Evolutionary conservation across 2,329 filamentous ascomycete species (phyloP).

Genomic region (Aspergillus neotritici): DNA sequence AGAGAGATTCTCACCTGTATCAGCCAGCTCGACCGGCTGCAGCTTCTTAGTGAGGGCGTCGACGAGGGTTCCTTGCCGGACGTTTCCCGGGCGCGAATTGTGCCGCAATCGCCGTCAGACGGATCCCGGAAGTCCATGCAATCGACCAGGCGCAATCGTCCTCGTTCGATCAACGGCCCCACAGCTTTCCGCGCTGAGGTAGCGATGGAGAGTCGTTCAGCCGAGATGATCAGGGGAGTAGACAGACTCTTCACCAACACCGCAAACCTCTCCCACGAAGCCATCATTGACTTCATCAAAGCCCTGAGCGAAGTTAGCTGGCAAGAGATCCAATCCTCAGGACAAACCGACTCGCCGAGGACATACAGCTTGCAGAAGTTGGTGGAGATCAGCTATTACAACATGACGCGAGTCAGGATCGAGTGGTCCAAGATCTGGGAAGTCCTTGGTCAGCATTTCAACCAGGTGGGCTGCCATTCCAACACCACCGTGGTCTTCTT

Average conservation of each 20-base stretch:
- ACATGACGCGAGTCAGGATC: constrained; percentile 96
- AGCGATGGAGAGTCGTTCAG: constrained; percentile 83
- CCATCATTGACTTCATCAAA: constrained; percentile 90
- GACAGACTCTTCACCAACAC: constrained; percentile 97
- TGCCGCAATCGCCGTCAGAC: constrained; percentile 51
- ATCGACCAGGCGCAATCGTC: constrained; percentile 44
- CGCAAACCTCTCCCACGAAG: constrained; percentile 83
- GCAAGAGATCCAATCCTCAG: constrained; percentile 98
- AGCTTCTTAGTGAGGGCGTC: constrained; percentile 89
- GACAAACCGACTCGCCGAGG: constrained; percentile 87
- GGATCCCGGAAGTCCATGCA: constrained; percentile 63
- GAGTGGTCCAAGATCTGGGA: constrained; percentile 99
- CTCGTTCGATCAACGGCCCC: constrained; percentile 42
- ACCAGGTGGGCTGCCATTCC: constrained; percentile 90
- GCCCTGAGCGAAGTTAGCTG: constrained; percentile 94
- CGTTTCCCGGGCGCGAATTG: constrained; percentile 74
- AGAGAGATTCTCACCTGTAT: constrained; percentile 92
- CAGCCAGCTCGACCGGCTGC: constrained; percentile 89
- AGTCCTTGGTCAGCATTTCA: constrained; percentile 97
- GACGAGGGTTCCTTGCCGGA: constrained; percentile 90
- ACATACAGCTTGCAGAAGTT: constrained; percentile 98
- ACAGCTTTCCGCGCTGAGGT: constrained; percentile 68
- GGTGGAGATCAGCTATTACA: constrained; percentile 98
- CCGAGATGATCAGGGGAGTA: constrained; percentile 86
- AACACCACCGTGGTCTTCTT: constrained; percentile 98